Evolutionary conservation across 2,329 filamentous ascomycete species (phyloP).

Genomic region (Colletotrichum sp.): DNA sequence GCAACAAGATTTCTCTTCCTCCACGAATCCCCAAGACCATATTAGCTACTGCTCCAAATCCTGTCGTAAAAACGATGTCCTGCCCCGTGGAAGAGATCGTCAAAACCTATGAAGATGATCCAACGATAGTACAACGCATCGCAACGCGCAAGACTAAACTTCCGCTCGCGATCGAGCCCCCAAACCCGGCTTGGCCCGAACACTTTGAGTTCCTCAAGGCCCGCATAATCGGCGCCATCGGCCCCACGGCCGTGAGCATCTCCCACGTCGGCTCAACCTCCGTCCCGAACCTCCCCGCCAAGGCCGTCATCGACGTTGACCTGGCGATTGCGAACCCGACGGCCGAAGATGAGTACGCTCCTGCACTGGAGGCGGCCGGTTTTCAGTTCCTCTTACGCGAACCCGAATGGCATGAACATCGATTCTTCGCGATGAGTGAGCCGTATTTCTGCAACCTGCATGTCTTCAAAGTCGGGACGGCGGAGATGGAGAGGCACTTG

Average conservation of each 20-base stretch:
- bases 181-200: conserved; percentile 41
- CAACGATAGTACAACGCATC: conserved; percentile 27
- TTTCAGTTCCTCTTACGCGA: conserved; percentile 53
- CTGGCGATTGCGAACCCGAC: conserved; percentile 44
- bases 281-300: conserved; percentile 53
- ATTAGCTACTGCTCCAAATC: neutral
- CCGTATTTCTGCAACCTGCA: conserved; percentile 49
- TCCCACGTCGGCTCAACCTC: conserved; percentile 57
- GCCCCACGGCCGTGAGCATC: conserved; percentile 37
- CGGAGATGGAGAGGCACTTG: conserved; percentile 46
- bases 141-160: conserved; percentile 26
- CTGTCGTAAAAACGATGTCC: neutral
- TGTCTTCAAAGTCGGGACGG: conserved; percentile 48
- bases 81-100: conserved; percentile 29
- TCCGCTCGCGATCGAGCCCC: conserved; percentile 37
- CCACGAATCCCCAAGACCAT: neutral
- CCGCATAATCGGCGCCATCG: conserved; percentile 40
- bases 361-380: conserved; percentile 44
- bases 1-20: neutral
- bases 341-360: conserved; percentile 47
- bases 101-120: conserved; percentile 28
- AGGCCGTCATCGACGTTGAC: conserved; percentile 59
- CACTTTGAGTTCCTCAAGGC: conserved; percentile 33
- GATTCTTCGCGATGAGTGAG: conserved; percentile 45
- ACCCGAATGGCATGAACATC: conserved; percentile 52